Evolutionary conservation across 257 asterid species (phyloP).

Genomic region (Leptodermis oblonga): DNA sequence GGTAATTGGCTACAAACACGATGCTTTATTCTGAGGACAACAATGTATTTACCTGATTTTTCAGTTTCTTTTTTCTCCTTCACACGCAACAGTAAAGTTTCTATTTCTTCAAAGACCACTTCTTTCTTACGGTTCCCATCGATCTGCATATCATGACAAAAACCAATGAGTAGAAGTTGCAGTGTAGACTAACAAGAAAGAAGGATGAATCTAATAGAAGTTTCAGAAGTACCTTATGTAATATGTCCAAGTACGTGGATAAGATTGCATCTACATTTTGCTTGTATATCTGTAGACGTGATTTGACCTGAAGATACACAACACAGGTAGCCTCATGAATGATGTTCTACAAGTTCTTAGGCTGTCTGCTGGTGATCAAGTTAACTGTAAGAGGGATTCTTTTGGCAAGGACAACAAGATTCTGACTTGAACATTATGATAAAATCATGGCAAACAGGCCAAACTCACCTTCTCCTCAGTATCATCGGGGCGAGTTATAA

Average conservation of each 20-base stretch:
- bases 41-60: constrained; percentile 30
- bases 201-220: constrained; percentile 11
- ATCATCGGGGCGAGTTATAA: constrained; percentile 81
- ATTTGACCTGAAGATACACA: constrained; percentile 58
- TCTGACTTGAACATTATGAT: neutral
- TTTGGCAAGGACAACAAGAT: neutral
- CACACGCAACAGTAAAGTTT: constrained; percentile 42
- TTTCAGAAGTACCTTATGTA: constrained; percentile 48
- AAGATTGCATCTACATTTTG: constrained; percentile 60
- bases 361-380: neutral
- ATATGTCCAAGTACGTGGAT: constrained; percentile 51
- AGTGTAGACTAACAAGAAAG: constrained; percentile 7
- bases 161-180: constrained; percentile 1
- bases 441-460: neutral
- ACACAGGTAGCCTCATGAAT: constrained; percentile 5
- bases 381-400: neutral
- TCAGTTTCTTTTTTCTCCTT: constrained; percentile 46
- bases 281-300: constrained; percentile 78
- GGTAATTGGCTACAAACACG: neutral
- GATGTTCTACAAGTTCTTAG: neutral
- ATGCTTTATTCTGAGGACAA: constrained; percentile 3
- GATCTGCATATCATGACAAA: constrained; percentile 39
- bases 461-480: constrained; percentile 75
- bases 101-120: constrained; percentile 62
- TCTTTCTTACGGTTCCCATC: constrained; percentile 80